These are phyloP conservation scores for Exophiala sideris DNA, from an alignment of 2,329 filamentous ascomycete species.

Conservation along the genomic window DNA sequence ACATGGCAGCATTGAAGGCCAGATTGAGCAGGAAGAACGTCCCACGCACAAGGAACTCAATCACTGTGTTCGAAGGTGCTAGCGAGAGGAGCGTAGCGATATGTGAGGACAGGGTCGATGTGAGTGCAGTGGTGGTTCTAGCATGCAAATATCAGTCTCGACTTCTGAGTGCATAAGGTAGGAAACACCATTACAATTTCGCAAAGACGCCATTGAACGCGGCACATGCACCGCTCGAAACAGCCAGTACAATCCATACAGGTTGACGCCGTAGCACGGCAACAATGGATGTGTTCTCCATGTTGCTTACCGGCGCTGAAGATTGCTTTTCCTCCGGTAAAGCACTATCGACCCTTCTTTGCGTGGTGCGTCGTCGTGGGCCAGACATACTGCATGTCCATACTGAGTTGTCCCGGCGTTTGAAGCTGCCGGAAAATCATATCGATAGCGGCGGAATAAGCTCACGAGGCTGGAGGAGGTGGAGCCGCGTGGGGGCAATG, in stretches of 20 bases:
- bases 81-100: constrained; percentile 48
- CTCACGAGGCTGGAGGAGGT: background rate
- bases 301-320: background rate
- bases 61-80: constrained; percentile 40
- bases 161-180: background rate
- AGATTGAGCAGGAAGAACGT: constrained; percentile 60
- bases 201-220: constrained; percentile 66
- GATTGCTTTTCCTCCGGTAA: background rate
- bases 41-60: constrained; percentile 47
- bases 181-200: constrained; percentile 52
- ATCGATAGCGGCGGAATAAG: background rate
- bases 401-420: background rate
- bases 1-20: constrained; percentile 62
- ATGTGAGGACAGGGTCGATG: constrained; percentile 48
- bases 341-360: background rate
- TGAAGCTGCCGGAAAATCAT: background rate
- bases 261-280: constrained; percentile 25
- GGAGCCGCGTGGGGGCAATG: too few relatives aligned
- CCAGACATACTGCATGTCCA: constrained; percentile 11
- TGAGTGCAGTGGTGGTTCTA: constrained; percentile 60
- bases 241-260: constrained; percentile 54
- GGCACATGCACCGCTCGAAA: constrained; percentile 61
- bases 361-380: constrained; percentile 5
- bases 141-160: background rate
- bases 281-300: constrained; percentile 14